Base-by-base conservation (phyloP, 306 rosid genomes). In the Mimosa pudica region DNA sequence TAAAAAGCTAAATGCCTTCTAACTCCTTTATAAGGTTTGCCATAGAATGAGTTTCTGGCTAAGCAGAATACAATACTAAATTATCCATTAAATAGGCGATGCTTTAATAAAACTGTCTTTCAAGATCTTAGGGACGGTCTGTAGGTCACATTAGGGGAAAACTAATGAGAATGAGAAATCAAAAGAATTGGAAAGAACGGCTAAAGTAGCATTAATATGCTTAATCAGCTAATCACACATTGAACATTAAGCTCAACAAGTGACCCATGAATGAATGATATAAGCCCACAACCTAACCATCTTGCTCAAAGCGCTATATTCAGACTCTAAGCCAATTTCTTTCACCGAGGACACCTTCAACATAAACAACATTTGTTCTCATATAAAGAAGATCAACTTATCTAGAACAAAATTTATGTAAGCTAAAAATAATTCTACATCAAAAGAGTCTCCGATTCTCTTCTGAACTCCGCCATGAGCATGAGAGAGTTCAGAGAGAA, bases 231-330 rank as follows among this genome's bases (percentile, higher is more conserved):
- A 68, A 68, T 68, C 49, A 42, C 74, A 46, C 51, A 47, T 10
- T n/a, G 74, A 45, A 70, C 38, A 78, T 14, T 69, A 69, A 47
- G 71, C 45, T 71, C 58, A 75, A 17, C 3, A 67, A 67, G 51
- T 30, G 24, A 60, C 14, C 10, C 65, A 60, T 24, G 36, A 35
- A 60, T 20, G 36, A 24, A 60, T 60, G 65, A 10, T 18, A 60
- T 60, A 60, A 24, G 65, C 65, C 36, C 65, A 64, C 20, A 65
- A 36, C 47, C 36, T 65, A 8, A 65, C 24, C n/a, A 13, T 24
- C 47, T 35, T 36, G 46, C 70, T 65, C 5, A 5, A 16, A 30
- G 70, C 13, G 8, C 45, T 64, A 64, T 35, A 64, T 10, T 73
- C 68, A 64, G 17, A 66, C 48, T 64, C 67, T 67, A 17, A 20